These are phyloP conservation scores for Sclerotinia spermophila DNA, from an alignment of 2,329 filamentous ascomycete species.

Conservation along the genomic window DNA sequence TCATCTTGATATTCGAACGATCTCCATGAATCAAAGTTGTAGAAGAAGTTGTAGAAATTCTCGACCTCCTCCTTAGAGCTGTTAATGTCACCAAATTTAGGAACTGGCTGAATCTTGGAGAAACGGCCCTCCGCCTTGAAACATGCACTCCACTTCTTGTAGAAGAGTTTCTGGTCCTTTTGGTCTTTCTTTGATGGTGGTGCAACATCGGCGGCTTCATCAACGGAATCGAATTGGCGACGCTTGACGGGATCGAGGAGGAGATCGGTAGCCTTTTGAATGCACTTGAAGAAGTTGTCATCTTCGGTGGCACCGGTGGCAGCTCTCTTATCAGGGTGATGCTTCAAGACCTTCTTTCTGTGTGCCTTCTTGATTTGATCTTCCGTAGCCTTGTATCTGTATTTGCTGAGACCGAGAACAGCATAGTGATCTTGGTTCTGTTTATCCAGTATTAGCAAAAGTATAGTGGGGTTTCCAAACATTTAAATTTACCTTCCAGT, in stretches of 20 bases:
- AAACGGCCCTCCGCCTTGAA: slow-evolving; percentile 93
- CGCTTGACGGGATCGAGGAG: slow-evolving; percentile 89
- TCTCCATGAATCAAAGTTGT: slow-evolving; percentile 98
- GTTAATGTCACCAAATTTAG: slow-evolving; percentile 78
- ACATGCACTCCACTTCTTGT: slow-evolving; percentile 87
- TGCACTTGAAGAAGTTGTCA: slow-evolving; percentile 99
- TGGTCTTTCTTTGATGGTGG: slow-evolving; percentile 89
- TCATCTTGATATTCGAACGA: slow-evolving; percentile 98
- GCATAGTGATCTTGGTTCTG: slow-evolving; percentile 97
- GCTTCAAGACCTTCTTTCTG: slow-evolving; percentile 98
- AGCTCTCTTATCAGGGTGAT: slow-evolving; percentile 98
- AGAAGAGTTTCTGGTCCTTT: slow-evolving; percentile 76
- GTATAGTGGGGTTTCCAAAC: background rate
- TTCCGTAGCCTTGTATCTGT: slow-evolving; percentile 88
- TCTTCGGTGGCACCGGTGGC: slow-evolving; percentile 83
- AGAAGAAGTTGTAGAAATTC: slow-evolving; percentile 99
- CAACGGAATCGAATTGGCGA: slow-evolving; percentile 93
- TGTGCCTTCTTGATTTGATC: slow-evolving; percentile 99
- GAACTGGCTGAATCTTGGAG: slow-evolving; percentile 86
- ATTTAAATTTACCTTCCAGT: slow-evolving; percentile 79
- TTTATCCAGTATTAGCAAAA: slow-evolving; percentile 23
- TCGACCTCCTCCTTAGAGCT: slow-evolving; percentile 87
- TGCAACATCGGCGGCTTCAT: slow-evolving; percentile 88
- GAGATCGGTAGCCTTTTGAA: slow-evolving; percentile 95
- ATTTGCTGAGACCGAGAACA: slow-evolving; percentile 87